Conservation (phyloP, 139 green algal species). For the Haematococcus lacustris region DNA sequence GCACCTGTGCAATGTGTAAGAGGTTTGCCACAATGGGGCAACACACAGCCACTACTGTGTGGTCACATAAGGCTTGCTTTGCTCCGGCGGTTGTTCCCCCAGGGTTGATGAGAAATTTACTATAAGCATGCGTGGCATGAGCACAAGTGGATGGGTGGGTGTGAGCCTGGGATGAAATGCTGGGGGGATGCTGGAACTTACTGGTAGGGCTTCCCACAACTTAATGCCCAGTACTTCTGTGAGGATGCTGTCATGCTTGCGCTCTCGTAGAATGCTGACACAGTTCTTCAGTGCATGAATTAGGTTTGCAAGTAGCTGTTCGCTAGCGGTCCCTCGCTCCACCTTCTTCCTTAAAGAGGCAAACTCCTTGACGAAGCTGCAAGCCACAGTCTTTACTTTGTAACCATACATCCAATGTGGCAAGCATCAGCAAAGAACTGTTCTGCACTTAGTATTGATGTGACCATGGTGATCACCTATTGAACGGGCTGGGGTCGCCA, state of each 20-base stretch:
- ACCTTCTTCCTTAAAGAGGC: conserved; percentile 14
- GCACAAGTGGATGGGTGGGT: background rate
- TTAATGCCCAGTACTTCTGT: conserved; percentile 39
- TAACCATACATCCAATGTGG: background rate
- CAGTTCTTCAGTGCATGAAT: conserved; percentile 28
- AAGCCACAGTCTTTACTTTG: background rate
- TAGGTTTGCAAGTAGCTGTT: conserved; percentile 28
- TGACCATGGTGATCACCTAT: too few species aligned
- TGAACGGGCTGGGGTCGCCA: too few species aligned
- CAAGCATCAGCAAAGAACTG: too few species aligned
- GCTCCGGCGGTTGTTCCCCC: too few species aligned
- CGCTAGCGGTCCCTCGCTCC: conserved; percentile 13
- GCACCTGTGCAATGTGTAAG: too few species aligned
- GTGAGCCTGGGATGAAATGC: background rate
- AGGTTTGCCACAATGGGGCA: too few species aligned
- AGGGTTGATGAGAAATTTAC: too few species aligned
- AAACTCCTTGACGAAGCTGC: conserved; percentile 32
- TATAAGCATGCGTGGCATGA: too few species aligned
- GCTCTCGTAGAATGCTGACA: conserved; percentile 31
- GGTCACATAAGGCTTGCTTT: too few species aligned
- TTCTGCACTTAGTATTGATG: too few species aligned
- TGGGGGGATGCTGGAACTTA: background rate
- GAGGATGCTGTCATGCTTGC: conserved; percentile 36
- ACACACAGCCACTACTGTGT: too few species aligned
- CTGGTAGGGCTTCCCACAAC: conserved; percentile 43